Percentiles rank a stretch among this genome's conserved stretches.
These are phyloP conservation scores for Drosera capensis DNA, from an alignment of 148 eudicot species.

Conservation along the genomic window DNA sequence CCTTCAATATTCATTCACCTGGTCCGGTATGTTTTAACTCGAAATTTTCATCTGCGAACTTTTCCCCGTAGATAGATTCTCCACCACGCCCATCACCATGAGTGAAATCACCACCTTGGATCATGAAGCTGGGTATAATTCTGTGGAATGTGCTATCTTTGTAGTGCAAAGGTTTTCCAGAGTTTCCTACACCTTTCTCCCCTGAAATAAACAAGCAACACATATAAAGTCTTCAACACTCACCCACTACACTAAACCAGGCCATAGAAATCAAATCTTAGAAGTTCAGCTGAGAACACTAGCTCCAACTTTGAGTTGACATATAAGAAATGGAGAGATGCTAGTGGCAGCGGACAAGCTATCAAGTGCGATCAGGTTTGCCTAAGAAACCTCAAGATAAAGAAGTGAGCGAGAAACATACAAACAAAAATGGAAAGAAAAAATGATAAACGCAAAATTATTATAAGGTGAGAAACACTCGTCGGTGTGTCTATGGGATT, in stretches of 20 bases:
- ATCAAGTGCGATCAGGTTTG: no score
- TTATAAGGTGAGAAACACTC: no score
- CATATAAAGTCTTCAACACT: not conserved
- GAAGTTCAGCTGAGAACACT: not conserved
- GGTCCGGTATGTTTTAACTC: conserved; percentile 73
- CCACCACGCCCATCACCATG: conserved; percentile 93
- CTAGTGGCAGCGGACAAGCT: no score
- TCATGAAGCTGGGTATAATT: conserved; percentile 76
- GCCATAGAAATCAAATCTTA: not conserved
- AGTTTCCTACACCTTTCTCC: conserved; percentile 60
- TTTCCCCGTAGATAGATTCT: conserved; percentile 88
- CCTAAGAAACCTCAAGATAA: no score
- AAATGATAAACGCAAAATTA: no score
- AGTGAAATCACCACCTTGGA: conserved; percentile 94
- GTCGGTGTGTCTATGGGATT: no score
- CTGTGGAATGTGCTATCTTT: conserved; percentile 71
- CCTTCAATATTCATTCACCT: conserved; percentile 19
- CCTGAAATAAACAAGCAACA: conserved; percentile 27
- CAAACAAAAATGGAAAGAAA: no score
- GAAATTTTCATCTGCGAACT: conserved; percentile 84
- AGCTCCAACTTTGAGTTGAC: no score
- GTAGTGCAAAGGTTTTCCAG: conserved; percentile 63
- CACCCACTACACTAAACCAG: not conserved
- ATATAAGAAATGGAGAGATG: no score
- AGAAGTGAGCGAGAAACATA: no score